These are phyloP conservation scores for Rhodotorula paludigena DNA, from an alignment of 768 basidiomycete species.

Conservation along the genomic window DNA sequence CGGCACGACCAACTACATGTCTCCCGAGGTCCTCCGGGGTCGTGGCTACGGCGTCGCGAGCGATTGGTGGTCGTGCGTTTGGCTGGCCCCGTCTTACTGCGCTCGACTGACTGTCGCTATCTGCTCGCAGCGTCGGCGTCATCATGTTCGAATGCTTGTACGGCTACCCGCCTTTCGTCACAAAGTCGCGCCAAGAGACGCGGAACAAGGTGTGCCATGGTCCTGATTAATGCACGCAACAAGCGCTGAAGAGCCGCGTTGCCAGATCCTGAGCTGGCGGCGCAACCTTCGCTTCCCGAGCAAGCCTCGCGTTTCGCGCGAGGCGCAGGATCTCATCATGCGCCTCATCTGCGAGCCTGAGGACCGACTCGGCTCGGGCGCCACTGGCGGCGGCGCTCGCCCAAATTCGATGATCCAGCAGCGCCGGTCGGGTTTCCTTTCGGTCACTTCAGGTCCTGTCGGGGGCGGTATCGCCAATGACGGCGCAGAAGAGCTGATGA, in stretches of 20 bases:
- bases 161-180: conserved; percentile 93
- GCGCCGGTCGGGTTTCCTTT: conserved; percentile 66
- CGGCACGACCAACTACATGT: conserved; percentile 37
- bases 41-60: conserved; percentile 84
- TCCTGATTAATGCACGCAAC: neutral
- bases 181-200: conserved; percentile 87
- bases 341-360: conserved; percentile 90
- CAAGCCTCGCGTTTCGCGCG: conserved; percentile 74
- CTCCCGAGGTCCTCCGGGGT: conserved; percentile 50
- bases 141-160: conserved; percentile 78
- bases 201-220: conserved; percentile 62
- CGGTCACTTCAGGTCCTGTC: too few species aligned
- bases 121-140: conserved; percentile 61
- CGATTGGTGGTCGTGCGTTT: conserved; percentile 81
- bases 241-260: neutral
- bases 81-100: neutral
- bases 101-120: neutral
- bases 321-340: conserved; percentile 80
- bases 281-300: conserved; percentile 80
- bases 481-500: conserved; percentile 87
- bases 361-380: conserved; percentile 77
- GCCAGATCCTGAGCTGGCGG: conserved; percentile 81
- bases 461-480: conserved; percentile 52
- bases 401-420: conserved; percentile 72
- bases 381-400: conserved; percentile 60